Base-by-base conservation (phyloP, 805 yeast species). In the Candida ipomoeae region DNA sequence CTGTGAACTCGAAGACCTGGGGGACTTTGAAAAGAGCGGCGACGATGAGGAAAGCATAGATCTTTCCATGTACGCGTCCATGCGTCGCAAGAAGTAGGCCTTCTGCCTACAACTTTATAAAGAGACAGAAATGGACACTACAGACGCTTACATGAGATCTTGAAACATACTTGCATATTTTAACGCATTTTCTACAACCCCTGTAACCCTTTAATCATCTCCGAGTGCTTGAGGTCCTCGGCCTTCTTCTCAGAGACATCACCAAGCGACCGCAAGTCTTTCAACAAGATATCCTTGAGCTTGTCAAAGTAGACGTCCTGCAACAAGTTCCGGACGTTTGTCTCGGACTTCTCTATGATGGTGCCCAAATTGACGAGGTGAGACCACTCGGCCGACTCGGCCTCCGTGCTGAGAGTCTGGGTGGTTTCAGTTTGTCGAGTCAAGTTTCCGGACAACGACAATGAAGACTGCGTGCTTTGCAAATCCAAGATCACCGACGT, bases 251-350 rank as follows among this genome's bases (percentile, higher is more conserved):
- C 65, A 17, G 62, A 56, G 29, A 65, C 56, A 53, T 70, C 73
- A 13, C 74, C 74, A 20, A 70, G 59, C 17, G 71, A 64, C 48
- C 78, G 59, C 57, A 73, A 66, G 56, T 73, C 78, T 55, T 70
- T 73, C 61, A 72, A 65, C 57, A 91, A 75, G 45, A 94, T 85
- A 63, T 92, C 97, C 62, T 88, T 83, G 17, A 96, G 88, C 73
- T 92, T 92, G 60, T 96, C 97, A 64, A 92, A 92, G 66, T 92
- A 92, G 26, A 92, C 97, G 55, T 89, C 96, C 66, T 92, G 96
- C 55, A 92, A 75, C 73, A 87, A 74, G 59, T 87, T 88, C 68
- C 99, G 81, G 71, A 92, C 74, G 64, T 86, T 89, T 53, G 85
- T 83, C 70, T 92, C 99, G 40, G 88, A 78, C 54, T 89, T 96